phyloP scores from a whole-genome alignment of 352 stramenopile genomes.

The Phytophthora capsici region DNA sequence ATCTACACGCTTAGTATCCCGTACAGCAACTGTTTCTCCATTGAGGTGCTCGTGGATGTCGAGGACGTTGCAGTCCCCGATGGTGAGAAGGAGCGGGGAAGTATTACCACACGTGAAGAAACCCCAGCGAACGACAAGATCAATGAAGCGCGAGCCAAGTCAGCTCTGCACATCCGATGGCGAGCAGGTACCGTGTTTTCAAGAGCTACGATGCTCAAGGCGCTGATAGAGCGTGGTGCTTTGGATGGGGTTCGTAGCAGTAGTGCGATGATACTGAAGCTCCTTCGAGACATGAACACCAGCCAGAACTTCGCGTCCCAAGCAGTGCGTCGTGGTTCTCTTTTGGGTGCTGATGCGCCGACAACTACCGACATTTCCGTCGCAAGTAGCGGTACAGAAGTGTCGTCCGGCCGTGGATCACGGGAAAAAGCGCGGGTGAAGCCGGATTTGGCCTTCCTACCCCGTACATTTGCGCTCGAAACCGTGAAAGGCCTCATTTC shows the following conservation, averaged over 20 bases:
- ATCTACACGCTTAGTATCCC: conserved; percentile 70
- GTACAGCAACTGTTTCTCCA: conserved; percentile 70
- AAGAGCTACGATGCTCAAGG: conserved; percentile 33
- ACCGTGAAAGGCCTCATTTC: conserved; percentile 57
- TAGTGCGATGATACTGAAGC: conserved; percentile 26
- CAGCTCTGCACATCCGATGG: conserved; percentile 31
- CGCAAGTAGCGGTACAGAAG: neutral
- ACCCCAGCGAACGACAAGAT: neutral
- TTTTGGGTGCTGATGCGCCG: conserved; percentile 10
- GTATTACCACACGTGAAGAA: neutral
- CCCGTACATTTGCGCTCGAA: conserved; percentile 59
- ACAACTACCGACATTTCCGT: conserved; percentile 13
- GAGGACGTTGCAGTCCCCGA: conserved; percentile 30
- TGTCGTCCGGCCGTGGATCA: conserved; percentile 7
- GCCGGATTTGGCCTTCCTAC: conserved; percentile 28
- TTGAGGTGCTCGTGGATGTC: conserved; percentile 63
- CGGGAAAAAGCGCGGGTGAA: conserved; percentile 16
- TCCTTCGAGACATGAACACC: conserved; percentile 21
- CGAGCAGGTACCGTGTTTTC: conserved; percentile 40
- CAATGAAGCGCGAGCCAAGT: conserved; percentile 1
- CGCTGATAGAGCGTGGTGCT: conserved; percentile 38
- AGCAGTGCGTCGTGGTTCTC: conserved; percentile 12
- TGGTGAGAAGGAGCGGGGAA: conserved; percentile 3
- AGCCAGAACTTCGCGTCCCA: conserved; percentile 10
- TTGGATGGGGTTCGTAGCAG: conserved; percentile 37